Evolutionary conservation across 108 stramenopile genomes (phyloP).

Genomic region (Cyclotella cryptica): DNA sequence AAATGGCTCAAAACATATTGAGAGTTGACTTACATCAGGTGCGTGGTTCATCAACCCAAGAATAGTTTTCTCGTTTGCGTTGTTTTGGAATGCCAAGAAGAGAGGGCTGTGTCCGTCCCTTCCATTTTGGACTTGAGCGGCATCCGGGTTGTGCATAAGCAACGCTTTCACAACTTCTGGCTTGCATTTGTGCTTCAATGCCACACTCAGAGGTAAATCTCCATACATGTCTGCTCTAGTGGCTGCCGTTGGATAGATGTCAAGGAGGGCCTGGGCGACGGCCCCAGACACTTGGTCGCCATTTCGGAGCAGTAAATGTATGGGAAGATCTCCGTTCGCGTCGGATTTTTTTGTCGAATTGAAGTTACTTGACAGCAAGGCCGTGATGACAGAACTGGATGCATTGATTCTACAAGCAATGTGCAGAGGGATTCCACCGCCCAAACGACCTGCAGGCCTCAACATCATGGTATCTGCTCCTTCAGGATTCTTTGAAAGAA

Average conservation of each 20-base stretch:
- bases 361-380: slow-evolving; percentile 47
- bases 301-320: slow-evolving; percentile 52
- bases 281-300: slow-evolving; percentile 40
- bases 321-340: slow-evolving; percentile 55
- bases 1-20: background rate
- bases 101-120: slow-evolving; percentile 82
- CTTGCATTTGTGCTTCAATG: slow-evolving; percentile 50
- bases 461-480: slow-evolving; percentile 56
- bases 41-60: slow-evolving; percentile 89
- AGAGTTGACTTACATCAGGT: slow-evolving; percentile 54
- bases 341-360: slow-evolving; percentile 49
- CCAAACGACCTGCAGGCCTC: slow-evolving; percentile 46
- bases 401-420: slow-evolving; percentile 49
- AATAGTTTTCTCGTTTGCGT: slow-evolving; percentile 86
- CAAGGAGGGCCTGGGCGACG: slow-evolving; percentile 52
- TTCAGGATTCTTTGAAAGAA: slow-evolving; percentile 43
- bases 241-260: slow-evolving; percentile 50
- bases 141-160: slow-evolving; percentile 51
- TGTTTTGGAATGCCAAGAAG: slow-evolving; percentile 80
- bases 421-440: slow-evolving; percentile 56
- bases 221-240: slow-evolving; percentile 55
- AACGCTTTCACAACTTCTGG: slow-evolving; percentile 50
- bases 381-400: slow-evolving; percentile 43
- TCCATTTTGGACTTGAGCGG: slow-evolving; percentile 55
- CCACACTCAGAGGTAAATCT: slow-evolving; percentile 53